Conservation (phyloP, 345 rosid species). For the Schrenkiella parvula region DNA sequence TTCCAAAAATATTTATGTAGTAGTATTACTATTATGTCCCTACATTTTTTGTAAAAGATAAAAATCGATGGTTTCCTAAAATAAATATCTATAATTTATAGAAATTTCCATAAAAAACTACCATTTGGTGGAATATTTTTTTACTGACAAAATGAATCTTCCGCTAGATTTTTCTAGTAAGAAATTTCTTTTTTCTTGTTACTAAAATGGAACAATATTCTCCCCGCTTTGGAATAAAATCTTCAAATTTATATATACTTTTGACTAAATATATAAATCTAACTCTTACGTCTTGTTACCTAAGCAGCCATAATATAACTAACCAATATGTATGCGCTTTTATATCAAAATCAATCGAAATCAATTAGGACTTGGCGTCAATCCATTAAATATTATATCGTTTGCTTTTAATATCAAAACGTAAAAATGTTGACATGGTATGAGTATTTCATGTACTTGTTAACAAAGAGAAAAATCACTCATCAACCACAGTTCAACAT, state of each 20-base stretch:
- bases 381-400: background rate
- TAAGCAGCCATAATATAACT: background rate
- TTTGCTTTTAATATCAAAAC: background rate
- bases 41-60: background rate
- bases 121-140: background rate
- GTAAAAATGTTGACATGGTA: background rate
- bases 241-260: background rate
- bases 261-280: background rate
- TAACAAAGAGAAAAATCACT: background rate
- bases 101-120: background rate
- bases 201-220: background rate
- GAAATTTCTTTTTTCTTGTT: background rate
- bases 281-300: background rate
- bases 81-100: background rate
- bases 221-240: background rate
- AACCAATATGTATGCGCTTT: background rate
- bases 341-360: background rate
- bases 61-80: background rate
- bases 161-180: background rate
- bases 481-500: constrained; percentile 12
- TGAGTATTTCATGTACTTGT: background rate
- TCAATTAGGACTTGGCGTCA: background rate
- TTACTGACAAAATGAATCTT: background rate
- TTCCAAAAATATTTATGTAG: background rate
- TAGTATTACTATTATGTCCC: background rate